A percentile compares a stretch with the other conserved stretches of the same genome.
phyloP scores from a whole-genome alignment of 176 grass and related monocot species.

The Aegilops longissima region DNA sequence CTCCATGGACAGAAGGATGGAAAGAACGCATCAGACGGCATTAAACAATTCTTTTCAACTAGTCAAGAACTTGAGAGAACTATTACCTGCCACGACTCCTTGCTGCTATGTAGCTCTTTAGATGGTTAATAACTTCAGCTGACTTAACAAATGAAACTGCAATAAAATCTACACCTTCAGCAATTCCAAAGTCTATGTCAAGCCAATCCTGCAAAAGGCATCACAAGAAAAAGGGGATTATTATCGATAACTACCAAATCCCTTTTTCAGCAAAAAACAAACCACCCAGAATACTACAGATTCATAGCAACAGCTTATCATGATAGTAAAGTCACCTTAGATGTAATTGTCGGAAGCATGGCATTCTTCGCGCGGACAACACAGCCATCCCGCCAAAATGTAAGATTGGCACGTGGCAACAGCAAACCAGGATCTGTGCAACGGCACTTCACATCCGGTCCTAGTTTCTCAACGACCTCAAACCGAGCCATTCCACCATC shows the following conservation, averaged over 20 bases:
- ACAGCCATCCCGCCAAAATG: conserved; percentile 87
- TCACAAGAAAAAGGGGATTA: conserved; percentile 21
- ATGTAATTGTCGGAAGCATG: conserved; percentile 99
- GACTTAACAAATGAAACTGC: conserved; percentile 98
- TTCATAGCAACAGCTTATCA: background rate
- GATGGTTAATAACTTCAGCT: conserved; percentile 93
- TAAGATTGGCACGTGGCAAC: conserved; percentile 92
- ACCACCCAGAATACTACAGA: background rate
- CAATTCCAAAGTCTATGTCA: conserved; percentile 97
- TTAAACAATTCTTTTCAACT: background rate
- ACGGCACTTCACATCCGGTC: conserved; percentile 87
- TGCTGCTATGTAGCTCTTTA: conserved; percentile 97
- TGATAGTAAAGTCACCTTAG: conserved; percentile 62
- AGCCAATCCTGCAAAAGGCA: conserved; percentile 87
- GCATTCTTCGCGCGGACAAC: conserved; percentile 88
- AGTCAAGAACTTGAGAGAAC: background rate
- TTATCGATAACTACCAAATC: conserved; percentile 1
- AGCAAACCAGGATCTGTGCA: conserved; percentile 95
- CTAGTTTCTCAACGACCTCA: conserved; percentile 93
- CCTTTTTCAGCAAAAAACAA: background rate
- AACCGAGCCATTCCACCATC: conserved; percentile 98
- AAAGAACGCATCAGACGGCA: background rate
- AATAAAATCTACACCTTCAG: conserved; percentile 96
- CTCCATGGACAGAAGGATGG: background rate
- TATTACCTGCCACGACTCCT: conserved; percentile 67